Percentiles rank a stretch among this genome's conserved stretches.
phyloP scores from a whole-genome alignment of 805 yeast genomes.

The Kazachstania psychrophila region DNA sequence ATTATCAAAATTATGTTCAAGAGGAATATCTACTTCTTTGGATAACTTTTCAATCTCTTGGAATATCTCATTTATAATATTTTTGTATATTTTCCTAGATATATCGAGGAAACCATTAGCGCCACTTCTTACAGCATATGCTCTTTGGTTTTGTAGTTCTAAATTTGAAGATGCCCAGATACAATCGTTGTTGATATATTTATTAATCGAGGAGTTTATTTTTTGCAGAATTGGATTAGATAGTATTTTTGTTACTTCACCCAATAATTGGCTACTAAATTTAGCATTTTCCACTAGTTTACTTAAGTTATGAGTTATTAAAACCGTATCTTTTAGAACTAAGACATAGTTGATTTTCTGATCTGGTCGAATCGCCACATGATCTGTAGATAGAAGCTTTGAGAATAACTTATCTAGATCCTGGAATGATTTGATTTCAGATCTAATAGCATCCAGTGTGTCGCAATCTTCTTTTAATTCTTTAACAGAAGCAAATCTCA shows the following conservation, averaged over 20 bases:
- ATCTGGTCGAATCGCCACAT: constrained; percentile 19
- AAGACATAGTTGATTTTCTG: constrained; percentile 37
- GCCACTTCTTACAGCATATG: constrained; percentile 38
- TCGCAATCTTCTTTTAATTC: constrained; percentile 26
- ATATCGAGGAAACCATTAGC: constrained; percentile 39
- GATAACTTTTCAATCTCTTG: constrained; percentile 20
- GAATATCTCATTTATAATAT: constrained; percentile 31
- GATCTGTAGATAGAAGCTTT: constrained; percentile 26
- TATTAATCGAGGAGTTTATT: constrained; percentile 24
- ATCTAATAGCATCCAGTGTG: constrained; percentile 11
- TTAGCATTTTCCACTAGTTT: constrained; percentile 8
- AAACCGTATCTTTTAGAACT: constrained; percentile 32
- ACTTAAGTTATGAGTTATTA: constrained; percentile 13
- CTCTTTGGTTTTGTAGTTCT: constrained; percentile 36
- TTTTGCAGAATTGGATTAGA: constrained; percentile 16
- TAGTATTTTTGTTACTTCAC: constrained; percentile 27
- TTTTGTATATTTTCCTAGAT: constrained; percentile 35
- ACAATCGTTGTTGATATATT: constrained; percentile 35
- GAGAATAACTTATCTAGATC: constrained; percentile 38
- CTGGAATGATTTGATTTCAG: constrained; percentile 23
- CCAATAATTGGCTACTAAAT: constrained; percentile 14
- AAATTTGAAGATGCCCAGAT: constrained; percentile 33
- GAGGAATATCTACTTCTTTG: constrained; percentile 14
- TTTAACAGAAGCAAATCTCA: constrained; percentile 32
- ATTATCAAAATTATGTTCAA: constrained; percentile 31